These are phyloP conservation scores for Nitzschia sp. DNA, from an alignment of 108 stramenopile genomes.

Conservation along the genomic window DNA sequence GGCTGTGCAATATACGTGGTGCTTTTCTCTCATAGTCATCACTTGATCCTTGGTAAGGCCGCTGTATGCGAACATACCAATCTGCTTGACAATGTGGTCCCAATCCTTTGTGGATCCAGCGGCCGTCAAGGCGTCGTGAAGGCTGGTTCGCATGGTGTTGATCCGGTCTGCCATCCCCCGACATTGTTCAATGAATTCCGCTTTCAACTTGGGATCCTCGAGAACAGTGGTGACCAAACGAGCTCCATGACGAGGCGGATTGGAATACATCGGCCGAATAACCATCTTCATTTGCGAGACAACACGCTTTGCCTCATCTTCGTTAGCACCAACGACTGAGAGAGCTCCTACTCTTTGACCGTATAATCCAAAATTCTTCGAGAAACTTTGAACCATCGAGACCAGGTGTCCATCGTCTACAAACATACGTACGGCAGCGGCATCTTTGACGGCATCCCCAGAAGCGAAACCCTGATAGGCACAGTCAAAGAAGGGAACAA, in stretches of 20 bases:
- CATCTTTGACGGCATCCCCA: slow-evolving; percentile 94
- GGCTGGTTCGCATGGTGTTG: slow-evolving; percentile 78
- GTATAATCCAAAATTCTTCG: slow-evolving; percentile 99
- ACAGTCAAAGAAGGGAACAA: slow-evolving; percentile 96
- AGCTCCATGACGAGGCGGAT: slow-evolving; percentile 97
- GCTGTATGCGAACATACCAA: slow-evolving; percentile 97
- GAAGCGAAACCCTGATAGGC: slow-evolving; percentile 94
- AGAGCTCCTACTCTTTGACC: slow-evolving; percentile 96
- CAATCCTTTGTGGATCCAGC: slow-evolving; percentile 84
- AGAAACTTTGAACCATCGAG: slow-evolving; percentile 94
- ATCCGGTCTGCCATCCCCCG: slow-evolving; percentile 98
- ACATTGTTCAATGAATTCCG: slow-evolving; percentile 91
- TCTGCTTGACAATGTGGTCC: slow-evolving; percentile 97
- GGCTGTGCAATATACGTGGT: slow-evolving; percentile 96
- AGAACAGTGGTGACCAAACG: slow-evolving; percentile 93
- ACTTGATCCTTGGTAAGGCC: slow-evolving; percentile 96
- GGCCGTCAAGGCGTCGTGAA: slow-evolving; percentile 76
- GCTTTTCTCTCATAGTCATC: slow-evolving; percentile 78
- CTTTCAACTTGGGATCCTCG: slow-evolving; percentile 68
- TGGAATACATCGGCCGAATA: slow-evolving; percentile 98
- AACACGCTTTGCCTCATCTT: slow-evolving; percentile 93
- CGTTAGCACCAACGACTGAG: slow-evolving; percentile 82
- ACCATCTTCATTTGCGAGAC: slow-evolving; percentile 94
- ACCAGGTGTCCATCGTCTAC: slow-evolving; percentile 95
- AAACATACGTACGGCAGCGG: slow-evolving; percentile 93